These are phyloP conservation scores for Hypocrella siamensis DNA, from an alignment of 2,329 filamentous ascomycete genomes.

Conservation along the genomic window DNA sequence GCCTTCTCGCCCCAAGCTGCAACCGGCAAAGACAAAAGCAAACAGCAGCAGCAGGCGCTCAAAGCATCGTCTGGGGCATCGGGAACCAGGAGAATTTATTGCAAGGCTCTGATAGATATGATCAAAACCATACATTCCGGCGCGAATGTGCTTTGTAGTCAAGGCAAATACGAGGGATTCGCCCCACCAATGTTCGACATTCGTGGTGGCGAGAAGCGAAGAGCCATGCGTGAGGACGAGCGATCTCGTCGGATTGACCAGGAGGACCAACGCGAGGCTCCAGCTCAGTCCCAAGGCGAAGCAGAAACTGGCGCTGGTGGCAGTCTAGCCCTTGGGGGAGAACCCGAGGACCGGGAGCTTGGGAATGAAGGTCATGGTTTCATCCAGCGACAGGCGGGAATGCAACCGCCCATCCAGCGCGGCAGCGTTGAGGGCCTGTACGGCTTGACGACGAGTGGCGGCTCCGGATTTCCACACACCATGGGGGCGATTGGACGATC, in stretches of 20 bases:
- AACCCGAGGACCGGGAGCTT: slow-evolving; percentile 67
- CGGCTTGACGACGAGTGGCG: slow-evolving; percentile 27
- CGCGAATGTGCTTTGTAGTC: slow-evolving; percentile 12
- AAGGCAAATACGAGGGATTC: slow-evolving; percentile 8
- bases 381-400: slow-evolving; percentile 46
- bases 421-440: slow-evolving; percentile 37
- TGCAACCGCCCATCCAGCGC: slow-evolving; percentile 66
- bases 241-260: slow-evolving; percentile 35
- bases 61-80: no score
- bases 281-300: slow-evolving; percentile 50
- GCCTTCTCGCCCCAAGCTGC: background rate
- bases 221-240: slow-evolving; percentile 61
- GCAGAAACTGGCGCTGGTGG: slow-evolving; percentile 65
- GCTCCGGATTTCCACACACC: slow-evolving; percentile 30
- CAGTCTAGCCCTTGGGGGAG: slow-evolving; percentile 79
- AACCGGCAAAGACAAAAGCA: no score
- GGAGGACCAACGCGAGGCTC: slow-evolving; percentile 28
- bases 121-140: slow-evolving; percentile 22
- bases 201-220: slow-evolving; percentile 67
- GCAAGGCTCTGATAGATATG: background rate
- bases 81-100: no score
- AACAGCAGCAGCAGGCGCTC: no score
- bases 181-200: slow-evolving; percentile 67
- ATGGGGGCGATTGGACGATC: slow-evolving; percentile 45
- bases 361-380: slow-evolving; percentile 33